Base-by-base conservation (phyloP, 2,329 filamentous ascomycete species). In the Phialophora macrospora region DNA sequence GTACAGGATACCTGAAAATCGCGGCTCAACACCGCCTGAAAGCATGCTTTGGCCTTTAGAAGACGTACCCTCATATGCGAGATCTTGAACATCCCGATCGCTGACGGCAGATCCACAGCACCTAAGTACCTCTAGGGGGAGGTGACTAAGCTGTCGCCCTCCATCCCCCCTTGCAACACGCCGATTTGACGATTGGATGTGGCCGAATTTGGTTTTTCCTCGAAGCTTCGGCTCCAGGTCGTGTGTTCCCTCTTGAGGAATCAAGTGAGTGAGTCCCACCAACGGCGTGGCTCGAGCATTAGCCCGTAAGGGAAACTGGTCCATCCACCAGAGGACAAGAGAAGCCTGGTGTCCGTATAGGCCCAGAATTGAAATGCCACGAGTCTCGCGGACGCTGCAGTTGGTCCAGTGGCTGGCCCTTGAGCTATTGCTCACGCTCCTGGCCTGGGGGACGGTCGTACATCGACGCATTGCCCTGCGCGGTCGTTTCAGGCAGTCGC, bases 101-200 rank as follows among this genome's bases (percentile, higher is more conserved):
- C 26, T n/a, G 24, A 9, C 48, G 48, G 20, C n/a, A 51, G 48
- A 8, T n/a, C 38, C 20, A 1, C 17, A 14, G 20, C 44, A 14
- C n/a, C n/a, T 34, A 59, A 59, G 26, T 59, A 59, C 26, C 3
- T 22, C 11, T 17, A 48, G n/a, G 26, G 56, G 20, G 11, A 22
- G 17, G 56, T 30, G 56, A 59, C 56, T 59, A 59, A 59, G 56
- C 56, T 26, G 22, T 49, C n/a, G 9, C 41, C 41, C 8, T 59
- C 4, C 17, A 17, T 20, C 3, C 11, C 7, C 9, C 9, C 17
- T 49, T 26, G n/a, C 22, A 28, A 48, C 38, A 30, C 20, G 44
- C 38, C 28, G 28, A 20, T 38, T 38, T 48, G 12, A 32, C 28
- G 41, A 49, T 46, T 22, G 44, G 56, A 44, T 49, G 38, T 30